These are phyloP conservation scores for Alternaria triticina DNA, from an alignment of 2,329 filamentous ascomycete genomes.

Conservation along the genomic window DNA sequence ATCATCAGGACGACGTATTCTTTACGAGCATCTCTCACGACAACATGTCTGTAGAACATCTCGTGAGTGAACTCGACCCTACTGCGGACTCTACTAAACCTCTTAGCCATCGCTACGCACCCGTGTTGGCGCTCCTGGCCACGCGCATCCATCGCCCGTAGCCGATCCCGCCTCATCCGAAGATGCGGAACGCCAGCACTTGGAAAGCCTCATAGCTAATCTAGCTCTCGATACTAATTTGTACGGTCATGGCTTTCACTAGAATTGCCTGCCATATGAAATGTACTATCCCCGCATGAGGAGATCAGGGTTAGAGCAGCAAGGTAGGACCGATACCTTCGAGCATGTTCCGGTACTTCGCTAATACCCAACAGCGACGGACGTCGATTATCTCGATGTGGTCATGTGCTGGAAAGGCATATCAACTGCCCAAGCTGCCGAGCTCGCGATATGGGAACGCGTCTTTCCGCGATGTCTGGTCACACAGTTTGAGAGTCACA, in stretches of 20 bases:
- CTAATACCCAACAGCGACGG: slow-evolving; percentile 6
- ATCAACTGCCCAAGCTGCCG: slow-evolving; percentile 32
- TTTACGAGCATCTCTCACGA: slow-evolving; percentile 9
- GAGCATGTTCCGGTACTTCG: neutral
- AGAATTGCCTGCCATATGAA: slow-evolving; percentile 9
- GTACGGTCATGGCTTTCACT: slow-evolving; percentile 18
- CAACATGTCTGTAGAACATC: slow-evolving; percentile 3
- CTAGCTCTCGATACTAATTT: slow-evolving; percentile 24
- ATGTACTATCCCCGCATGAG: slow-evolving; percentile 35
- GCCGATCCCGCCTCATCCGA: neutral
- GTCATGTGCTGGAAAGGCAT: slow-evolving; percentile 47
- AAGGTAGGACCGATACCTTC: slow-evolving; percentile 10
- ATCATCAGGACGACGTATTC: slow-evolving; percentile 4
- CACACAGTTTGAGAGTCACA: slow-evolving; percentile 19
- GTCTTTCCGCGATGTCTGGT: slow-evolving; percentile 31
- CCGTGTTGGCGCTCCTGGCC: neutral
- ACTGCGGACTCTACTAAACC: neutral
- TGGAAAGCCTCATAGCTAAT: slow-evolving; percentile 13
- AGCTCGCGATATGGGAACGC: slow-evolving; percentile 42
- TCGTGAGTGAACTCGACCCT: neutral
- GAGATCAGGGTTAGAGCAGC: slow-evolving; percentile 18
- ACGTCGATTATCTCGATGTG: slow-evolving; percentile 42
- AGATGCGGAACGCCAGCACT: neutral
- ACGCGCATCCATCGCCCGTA: slow-evolving; percentile 25
- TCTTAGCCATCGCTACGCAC: slow-evolving; percentile 6